Evolutionary conservation across 352 stramenopile species (phyloP), one percentile per base, ranked within the genome.

Genomic region (Phytophthora citricola): DNA sequence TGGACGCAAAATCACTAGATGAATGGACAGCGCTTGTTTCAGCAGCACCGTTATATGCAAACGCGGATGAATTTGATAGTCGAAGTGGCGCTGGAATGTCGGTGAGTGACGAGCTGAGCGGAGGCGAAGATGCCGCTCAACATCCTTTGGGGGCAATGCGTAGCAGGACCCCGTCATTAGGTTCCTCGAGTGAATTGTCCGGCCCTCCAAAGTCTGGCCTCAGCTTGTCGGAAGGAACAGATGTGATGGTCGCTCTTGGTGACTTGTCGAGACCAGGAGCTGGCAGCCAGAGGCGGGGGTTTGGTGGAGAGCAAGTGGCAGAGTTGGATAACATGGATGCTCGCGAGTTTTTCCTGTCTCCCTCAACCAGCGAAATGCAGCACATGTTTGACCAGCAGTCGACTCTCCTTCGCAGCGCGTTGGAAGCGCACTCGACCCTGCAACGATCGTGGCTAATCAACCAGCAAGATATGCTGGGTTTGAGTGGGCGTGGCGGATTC

Each of bases 351-450:
- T 93, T 95, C 41, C 69, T 95, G 12, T 93, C 84, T 31, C 86
- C 85, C n/a, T 95, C 88, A 26, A 91, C 70, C 9, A 92, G 81
- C 47, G 88, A 95, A 66, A 93, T 95, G 85, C 81, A 95, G 70
- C 83, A 91, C 63, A 93, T 95, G 88, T 93, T 95, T 64, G 76
- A 93, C 24, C 88, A 95, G 64, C 88, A 95, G 44, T 93, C 88
- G 4, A 77, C 70, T 12, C 34, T 92, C 15, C 73, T 95, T 3
- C 84, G 88, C 15, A 79, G 69, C 34, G 80, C 88, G 17, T 75
- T 95, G 64, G 81, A 92, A 62, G 77, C 83, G 22, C 88, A 95
- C 58, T 77, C 84, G 7, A 85, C 85, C 34, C 63, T 95, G 15
- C 84, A 93, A 51, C 77, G 81, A 43, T 86, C 88, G 27, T 95